phyloP scores from a whole-genome alignment of 2,329 filamentous ascomycete species.

The Fusarium sp. region DNA sequence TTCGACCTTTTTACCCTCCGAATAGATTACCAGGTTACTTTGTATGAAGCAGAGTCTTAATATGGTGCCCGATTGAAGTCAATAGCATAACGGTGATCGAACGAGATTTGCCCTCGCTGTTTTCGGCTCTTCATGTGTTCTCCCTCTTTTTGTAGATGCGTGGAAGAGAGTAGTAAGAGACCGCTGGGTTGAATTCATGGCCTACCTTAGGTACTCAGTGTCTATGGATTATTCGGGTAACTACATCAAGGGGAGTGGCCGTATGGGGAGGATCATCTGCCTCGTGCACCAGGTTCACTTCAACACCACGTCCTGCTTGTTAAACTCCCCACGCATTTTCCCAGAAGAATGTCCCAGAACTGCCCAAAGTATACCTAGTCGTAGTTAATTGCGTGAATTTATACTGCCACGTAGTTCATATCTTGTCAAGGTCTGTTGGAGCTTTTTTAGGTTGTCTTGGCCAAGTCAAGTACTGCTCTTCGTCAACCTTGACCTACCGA shows the following conservation, averaged over 20 bases:
- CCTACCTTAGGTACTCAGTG: slow-evolving; percentile 7
- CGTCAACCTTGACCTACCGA: slow-evolving; percentile 8
- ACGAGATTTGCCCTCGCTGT: not conserved
- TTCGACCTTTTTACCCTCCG: not conserved
- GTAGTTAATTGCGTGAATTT: not conserved
- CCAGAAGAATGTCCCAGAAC: not conserved
- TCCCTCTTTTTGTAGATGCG: slow-evolving; percentile 6
- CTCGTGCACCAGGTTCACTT: slow-evolving; percentile 9
- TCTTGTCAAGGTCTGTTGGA: not conserved
- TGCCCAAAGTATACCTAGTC: not conserved
- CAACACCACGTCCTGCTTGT: not conserved
- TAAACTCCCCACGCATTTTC: slow-evolving; percentile 2
- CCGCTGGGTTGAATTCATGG: no score
- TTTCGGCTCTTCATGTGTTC: not conserved
- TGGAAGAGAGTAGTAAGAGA: not conserved
- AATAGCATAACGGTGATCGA: not conserved
- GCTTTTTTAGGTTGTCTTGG: not conserved
- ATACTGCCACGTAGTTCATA: not conserved
- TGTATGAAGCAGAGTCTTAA: not conserved
- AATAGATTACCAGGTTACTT: no score
- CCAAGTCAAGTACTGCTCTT: not conserved
- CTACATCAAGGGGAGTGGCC: slow-evolving; percentile 1
- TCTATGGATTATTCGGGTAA: slow-evolving; percentile 3
- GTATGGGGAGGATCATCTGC: slow-evolving; percentile 8
- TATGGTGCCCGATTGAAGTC: not conserved